Percentiles rank a stretch among this genome's conserved stretches.
Conservation (phyloP, 495 filamentous ascomycete species). For the Xylaria grammica region DNA sequence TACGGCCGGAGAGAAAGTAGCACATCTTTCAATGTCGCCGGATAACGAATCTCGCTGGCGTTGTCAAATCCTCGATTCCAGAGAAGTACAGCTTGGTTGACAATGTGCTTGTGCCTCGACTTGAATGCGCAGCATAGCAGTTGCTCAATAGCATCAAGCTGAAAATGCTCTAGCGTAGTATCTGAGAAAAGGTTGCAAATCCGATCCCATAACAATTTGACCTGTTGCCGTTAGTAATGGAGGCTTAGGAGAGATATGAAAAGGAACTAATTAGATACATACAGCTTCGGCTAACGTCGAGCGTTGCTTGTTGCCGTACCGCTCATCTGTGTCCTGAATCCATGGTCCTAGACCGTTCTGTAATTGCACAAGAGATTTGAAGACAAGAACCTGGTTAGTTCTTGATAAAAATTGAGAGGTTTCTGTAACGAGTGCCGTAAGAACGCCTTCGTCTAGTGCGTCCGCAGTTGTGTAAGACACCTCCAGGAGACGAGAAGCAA, state of each 20-base stretch:
- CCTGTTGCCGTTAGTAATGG: conserved; percentile 38
- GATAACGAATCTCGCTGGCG: conserved; percentile 44
- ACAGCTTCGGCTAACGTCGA: conserved; percentile 40
- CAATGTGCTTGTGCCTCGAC: conserved; percentile 49
- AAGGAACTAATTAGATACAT: conserved; percentile 28
- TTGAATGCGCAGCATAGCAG: conserved; percentile 49
- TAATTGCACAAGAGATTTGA: conserved; percentile 53
- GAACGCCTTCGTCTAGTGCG: conserved; percentile 26
- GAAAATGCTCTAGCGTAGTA: conserved; percentile 38
- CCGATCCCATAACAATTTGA: conserved; percentile 48
- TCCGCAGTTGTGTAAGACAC: conserved; percentile 47
- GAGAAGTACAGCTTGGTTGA: conserved; percentile 43
- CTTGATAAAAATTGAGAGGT: conserved; percentile 43
- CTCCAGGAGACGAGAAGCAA: conserved; percentile 50
- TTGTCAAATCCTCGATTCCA: conserved; percentile 53
- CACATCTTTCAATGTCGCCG: conserved; percentile 47
- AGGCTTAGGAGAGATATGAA: background rate
- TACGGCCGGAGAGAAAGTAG: conserved; percentile 45
- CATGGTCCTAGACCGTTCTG: conserved; percentile 65
- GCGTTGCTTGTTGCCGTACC: conserved; percentile 39
- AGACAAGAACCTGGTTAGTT: conserved; percentile 42
- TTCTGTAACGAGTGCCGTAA: conserved; percentile 39
- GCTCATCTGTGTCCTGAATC: conserved; percentile 59
- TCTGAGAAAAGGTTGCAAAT: conserved; percentile 40
- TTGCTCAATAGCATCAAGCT: conserved; percentile 44